These are phyloP conservation scores for Mollisia scopiformis DNA, from an alignment of 2,329 filamentous ascomycete genomes.

Conservation along the genomic window DNA sequence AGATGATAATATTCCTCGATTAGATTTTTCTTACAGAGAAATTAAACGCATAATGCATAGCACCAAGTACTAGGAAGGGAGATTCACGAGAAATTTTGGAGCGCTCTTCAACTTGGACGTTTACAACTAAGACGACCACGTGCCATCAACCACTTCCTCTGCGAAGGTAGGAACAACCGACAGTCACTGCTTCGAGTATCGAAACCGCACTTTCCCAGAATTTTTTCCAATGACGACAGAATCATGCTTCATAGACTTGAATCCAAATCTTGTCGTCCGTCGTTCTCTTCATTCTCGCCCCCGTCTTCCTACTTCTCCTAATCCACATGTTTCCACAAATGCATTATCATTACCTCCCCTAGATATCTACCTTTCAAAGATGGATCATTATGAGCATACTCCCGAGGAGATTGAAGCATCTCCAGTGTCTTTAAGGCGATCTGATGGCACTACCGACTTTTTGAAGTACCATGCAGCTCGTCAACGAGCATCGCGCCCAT, in stretches of 20 bases:
- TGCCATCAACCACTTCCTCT: too few species aligned
- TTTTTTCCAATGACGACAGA: background rate
- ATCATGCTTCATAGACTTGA: background rate
- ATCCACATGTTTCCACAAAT: background rate
- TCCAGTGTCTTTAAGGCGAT: background rate
- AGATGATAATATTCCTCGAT: too few species aligned
- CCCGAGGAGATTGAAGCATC: background rate
- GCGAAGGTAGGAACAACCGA: too few species aligned
- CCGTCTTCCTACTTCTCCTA: background rate
- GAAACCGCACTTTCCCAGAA: too few species aligned
- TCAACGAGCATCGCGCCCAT: background rate
- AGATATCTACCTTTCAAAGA: background rate
- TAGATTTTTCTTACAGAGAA: too few species aligned
- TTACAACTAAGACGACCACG: too few species aligned
- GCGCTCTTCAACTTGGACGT: too few species aligned
- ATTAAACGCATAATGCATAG: too few species aligned
- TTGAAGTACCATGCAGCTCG: background rate
- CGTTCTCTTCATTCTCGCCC: background rate
- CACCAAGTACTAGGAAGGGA: too few species aligned
- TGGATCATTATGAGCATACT: background rate
- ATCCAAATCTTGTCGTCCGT: background rate
- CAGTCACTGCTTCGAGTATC: too few species aligned
- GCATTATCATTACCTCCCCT: background rate
- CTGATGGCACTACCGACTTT: slow-evolving; percentile 1
- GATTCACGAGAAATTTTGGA: too few species aligned